phyloP scores from a whole-genome alignment of 371 early-diverging fungal genomes.

The Smittium mucronatum region DNA sequence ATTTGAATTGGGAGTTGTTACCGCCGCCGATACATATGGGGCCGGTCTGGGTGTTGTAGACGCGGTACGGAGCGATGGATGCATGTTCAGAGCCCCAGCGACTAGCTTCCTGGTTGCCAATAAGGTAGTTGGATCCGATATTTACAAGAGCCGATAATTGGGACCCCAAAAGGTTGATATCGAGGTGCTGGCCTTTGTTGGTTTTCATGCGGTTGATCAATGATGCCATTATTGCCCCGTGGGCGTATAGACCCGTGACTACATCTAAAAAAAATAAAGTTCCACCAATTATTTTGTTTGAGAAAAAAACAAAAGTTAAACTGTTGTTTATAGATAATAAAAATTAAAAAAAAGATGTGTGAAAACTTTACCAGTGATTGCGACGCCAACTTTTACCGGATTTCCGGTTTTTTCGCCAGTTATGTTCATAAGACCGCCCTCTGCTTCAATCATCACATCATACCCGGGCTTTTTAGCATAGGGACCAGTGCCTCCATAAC shows the following conservation, averaged over 20 bases:
- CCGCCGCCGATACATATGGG: constrained; percentile 80
- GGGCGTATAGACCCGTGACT: constrained; percentile 72
- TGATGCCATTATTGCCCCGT: constrained; percentile 79
- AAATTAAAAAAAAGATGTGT: not conserved
- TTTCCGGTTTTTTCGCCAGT: constrained; percentile 70
- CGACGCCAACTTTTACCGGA: constrained; percentile 92
- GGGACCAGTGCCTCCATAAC: constrained; percentile 83
- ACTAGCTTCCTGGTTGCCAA: constrained; percentile 62
- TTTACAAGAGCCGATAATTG: constrained; percentile 82
- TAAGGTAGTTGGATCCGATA: constrained; percentile 71
- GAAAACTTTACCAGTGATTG: constrained; percentile 60
- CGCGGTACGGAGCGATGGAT: constrained; percentile 87
- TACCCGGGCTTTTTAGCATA: constrained; percentile 69
- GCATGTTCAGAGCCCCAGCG: constrained; percentile 81
- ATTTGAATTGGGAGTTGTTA: constrained; percentile 61
- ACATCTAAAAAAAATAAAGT: constrained; percentile 33
- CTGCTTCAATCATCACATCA: constrained; percentile 88
- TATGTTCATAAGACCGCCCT: constrained; percentile 89
- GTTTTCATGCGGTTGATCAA: constrained; percentile 53
- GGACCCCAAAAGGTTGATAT: constrained; percentile 68
- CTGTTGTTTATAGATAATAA: not conserved
- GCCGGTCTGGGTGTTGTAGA: constrained; percentile 66
- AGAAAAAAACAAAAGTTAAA: not conserved
- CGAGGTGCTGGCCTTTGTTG: constrained; percentile 68
- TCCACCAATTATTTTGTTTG: constrained; percentile 12